phyloP scores from a whole-genome alignment of 805 yeast species.

The Nakazawaea laoshanensis region DNA sequence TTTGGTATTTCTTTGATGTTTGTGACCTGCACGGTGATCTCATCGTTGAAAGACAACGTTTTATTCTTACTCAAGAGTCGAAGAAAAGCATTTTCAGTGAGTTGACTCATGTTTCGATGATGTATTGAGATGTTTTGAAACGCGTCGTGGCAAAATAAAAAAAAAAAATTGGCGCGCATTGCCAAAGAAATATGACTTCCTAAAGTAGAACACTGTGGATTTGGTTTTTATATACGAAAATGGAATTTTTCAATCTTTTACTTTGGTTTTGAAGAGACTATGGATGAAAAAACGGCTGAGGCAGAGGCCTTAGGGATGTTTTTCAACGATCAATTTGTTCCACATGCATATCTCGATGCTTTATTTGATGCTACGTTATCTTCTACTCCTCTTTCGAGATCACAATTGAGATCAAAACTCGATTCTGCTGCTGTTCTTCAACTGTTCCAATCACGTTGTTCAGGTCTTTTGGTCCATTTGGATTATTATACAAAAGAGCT shows the following conservation, averaged over 20 bases:
- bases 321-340: constrained; percentile 57
- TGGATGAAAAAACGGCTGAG: constrained; percentile 12
- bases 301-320: constrained; percentile 53
- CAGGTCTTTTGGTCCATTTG: constrained; percentile 46
- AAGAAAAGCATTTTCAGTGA: constrained; percentile 5
- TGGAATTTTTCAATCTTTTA: too few relatives aligned
- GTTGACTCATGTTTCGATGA: constrained; percentile 1
- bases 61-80: constrained; percentile 15
- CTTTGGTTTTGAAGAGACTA: constrained; percentile 9
- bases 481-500: constrained; percentile 58
- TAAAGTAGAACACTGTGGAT: too few relatives aligned
- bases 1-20: constrained; percentile 28
- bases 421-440: constrained; percentile 20
- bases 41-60: constrained; percentile 15
- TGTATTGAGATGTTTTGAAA: too few relatives aligned
- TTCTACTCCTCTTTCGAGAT: constrained; percentile 8
- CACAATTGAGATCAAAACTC: constrained; percentile 11
- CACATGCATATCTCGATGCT: constrained; percentile 59
- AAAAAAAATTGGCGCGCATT: too few relatives aligned
- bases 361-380: constrained; percentile 34
- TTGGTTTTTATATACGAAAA: too few relatives aligned
- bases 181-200: too few relatives aligned
- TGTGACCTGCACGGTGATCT: constrained; percentile 26
- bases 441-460: constrained; percentile 37
- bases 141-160: too few relatives aligned